Base-by-base conservation (phyloP, 345 rosid species). In the Populus tremula region DNA sequence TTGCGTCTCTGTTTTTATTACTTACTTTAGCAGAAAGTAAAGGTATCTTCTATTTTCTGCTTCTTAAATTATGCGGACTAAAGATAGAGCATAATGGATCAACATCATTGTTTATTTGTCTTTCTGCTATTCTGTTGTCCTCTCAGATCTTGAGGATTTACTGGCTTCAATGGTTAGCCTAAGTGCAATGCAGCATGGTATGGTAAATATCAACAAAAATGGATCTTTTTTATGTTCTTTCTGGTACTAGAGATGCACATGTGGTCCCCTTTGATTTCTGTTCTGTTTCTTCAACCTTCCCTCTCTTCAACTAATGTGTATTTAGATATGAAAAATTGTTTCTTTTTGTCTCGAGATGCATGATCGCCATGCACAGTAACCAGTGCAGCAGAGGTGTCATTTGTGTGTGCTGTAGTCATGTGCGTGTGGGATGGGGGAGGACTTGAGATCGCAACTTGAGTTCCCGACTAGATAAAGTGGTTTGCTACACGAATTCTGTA, bases 1-100 rank as follows among this genome's bases (percentile, higher is more conserved):
- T 91, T 33, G 89, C 85, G 39, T 87, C 92, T 43, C 76, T 88
- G 25, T 87, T 82, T 81, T 72, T 91, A 73, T 82, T 89, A 77
- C 83, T 89, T 69, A 79, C 84, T 72, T 69, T 88, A 67, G 81
- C 84, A 29, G 92, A 88, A 77, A 88, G 71, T 77, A 80, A 87
- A 86, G 94, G 94, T 91, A 89, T 62, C 35, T 50, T 73, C 38
- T 74, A 21, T 74, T 29, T 71, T 17, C 20, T 53, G 41, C 9
- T 70, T 20, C 50, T 49, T 31, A 33, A 33, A 54, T 16, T 33
- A 4, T 33, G 35, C 31, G 5, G 27, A 9, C 6, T 43, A 5
- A 75, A 49, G 53, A 64, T 64, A 11, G 36, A 8, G 45, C 35
- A 17, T 66, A 20, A 43, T 78, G 62, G 25, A 69, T 65, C 23